Percentiles rank a stretch among this genome's conserved stretches.
These are phyloP conservation scores for Babesia caballi DNA, from an alignment of 169 alveolate genomes.

Conservation along the genomic window DNA sequence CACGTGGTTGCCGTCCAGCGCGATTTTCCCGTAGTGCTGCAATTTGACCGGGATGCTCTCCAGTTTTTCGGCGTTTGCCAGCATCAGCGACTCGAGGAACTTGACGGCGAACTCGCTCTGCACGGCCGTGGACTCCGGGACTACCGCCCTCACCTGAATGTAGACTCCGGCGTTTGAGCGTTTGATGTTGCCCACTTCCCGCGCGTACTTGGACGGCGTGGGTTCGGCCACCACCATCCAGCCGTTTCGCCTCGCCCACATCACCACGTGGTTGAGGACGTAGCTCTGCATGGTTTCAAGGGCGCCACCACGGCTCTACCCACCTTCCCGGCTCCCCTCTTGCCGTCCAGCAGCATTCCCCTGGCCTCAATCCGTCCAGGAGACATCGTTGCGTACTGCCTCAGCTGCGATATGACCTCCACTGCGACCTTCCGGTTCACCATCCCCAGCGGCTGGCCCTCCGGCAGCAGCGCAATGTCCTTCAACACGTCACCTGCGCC, in stretches of 20 bases:
- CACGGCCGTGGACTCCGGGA: background rate
- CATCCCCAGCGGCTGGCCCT: constrained; percentile 59
- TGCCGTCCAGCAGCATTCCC: constrained; percentile 73
- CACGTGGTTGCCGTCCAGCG: constrained; percentile 76
- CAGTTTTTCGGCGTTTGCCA: constrained; percentile 57
- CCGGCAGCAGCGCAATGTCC: constrained; percentile 60
- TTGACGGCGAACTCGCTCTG: constrained; percentile 71
- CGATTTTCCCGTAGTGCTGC: constrained; percentile 49
- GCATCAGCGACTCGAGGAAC: constrained; percentile 67
- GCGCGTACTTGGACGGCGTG: constrained; percentile 66
- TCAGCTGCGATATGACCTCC: constrained; percentile 67
- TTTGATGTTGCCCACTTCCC: constrained; percentile 71
- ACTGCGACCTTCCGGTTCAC: constrained; percentile 50
- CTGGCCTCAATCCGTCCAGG: constrained; percentile 1
- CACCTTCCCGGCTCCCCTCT: constrained; percentile 78
- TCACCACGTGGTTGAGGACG: constrained; percentile 67
- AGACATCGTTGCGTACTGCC: constrained; percentile 24
- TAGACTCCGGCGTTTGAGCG: constrained; percentile 76
- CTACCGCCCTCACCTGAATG: constrained; percentile 60
- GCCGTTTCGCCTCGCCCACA: constrained; percentile 75
- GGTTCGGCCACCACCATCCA: constrained; percentile 78
- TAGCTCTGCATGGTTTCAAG: constrained; percentile 40
- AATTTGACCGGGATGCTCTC: constrained; percentile 39
- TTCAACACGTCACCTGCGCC: constrained; percentile 53
- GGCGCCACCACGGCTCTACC: background rate